Evolutionary conservation across 2,329 filamentous ascomycete genomes (phyloP).

Genomic region (Apiospora phragmitis): DNA sequence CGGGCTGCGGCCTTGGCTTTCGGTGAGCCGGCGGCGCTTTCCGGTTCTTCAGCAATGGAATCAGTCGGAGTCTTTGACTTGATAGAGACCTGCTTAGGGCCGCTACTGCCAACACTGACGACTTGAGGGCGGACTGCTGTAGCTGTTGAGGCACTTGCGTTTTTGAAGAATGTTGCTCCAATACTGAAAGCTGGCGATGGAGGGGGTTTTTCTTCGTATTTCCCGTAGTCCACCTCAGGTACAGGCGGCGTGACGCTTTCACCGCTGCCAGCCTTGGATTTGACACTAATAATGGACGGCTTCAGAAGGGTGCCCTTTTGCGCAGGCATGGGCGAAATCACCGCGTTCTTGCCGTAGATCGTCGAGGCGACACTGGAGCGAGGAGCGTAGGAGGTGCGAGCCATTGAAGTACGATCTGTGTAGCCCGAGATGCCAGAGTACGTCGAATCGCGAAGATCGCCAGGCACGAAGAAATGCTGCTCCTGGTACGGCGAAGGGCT

Average conservation of each 20-base stretch:
- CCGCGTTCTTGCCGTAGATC: conserved; percentile 88
- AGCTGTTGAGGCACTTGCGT: conserved; percentile 58
- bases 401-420: conserved; percentile 62
- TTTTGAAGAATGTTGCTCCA: conserved; percentile 68
- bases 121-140: conserved; percentile 59
- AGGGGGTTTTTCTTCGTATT: conserved; percentile 44
- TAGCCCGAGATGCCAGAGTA: conserved; percentile 75
- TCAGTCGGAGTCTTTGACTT: conserved; percentile 25
- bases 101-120: conserved; percentile 55
- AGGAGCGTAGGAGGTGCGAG: conserved; percentile 57
- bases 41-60: conserved; percentile 19
- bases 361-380: conserved; percentile 84
- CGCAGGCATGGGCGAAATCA: conserved; percentile 73
- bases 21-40: conserved; percentile 16
- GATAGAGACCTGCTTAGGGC: conserved; percentile 40
- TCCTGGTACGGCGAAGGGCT: conserved; percentile 65
- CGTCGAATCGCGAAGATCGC: conserved; percentile 86
- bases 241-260: conserved; percentile 66
- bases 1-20: conserved; percentile 23
- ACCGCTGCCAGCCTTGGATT: conserved; percentile 61
- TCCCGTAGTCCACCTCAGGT: conserved; percentile 72
- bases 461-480: conserved; percentile 91
- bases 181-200: conserved; percentile 62
- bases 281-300: conserved; percentile 91
- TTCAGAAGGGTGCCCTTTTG: conserved; percentile 86